A percentile compares a stretch with the other conserved stretches of the same genome.
phyloP scores from a whole-genome alignment of 108 stramenopile species.

The Skeletonema menzelii region DNA sequence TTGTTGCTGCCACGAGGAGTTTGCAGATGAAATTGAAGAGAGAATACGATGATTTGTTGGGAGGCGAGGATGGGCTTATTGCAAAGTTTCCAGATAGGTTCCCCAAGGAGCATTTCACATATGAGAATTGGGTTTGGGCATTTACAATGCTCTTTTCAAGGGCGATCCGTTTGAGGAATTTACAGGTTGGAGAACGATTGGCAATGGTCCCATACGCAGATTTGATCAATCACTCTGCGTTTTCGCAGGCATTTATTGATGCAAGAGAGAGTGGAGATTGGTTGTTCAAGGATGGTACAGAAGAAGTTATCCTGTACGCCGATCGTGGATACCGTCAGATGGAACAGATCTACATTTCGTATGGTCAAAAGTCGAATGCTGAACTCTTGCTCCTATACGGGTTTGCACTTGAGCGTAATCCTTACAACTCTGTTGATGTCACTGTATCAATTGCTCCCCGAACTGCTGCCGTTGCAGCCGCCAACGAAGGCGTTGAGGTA shows the following conservation, averaged over 20 bases:
- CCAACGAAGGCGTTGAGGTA: constrained; percentile 39
- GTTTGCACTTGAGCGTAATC: constrained; percentile 94
- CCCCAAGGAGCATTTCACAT: constrained; percentile 79
- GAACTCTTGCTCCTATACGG: constrained; percentile 94
- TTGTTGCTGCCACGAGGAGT: constrained; percentile 83
- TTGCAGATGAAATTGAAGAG: constrained; percentile 87
- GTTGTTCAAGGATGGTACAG: constrained; percentile 88
- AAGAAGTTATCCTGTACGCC: constrained; percentile 93
- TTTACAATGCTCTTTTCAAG: constrained; percentile 94
- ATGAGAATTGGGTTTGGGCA: constrained; percentile 93
- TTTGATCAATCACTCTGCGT: constrained; percentile 96
- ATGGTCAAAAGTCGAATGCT: constrained; percentile 94
- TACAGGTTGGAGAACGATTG: constrained; percentile 79
- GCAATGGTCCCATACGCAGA: constrained; percentile 96
- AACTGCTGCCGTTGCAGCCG: constrained; percentile 59
- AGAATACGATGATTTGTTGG: constrained; percentile 82
- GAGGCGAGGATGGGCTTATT: constrained; percentile 68
- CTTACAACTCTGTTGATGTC: constrained; percentile 95
- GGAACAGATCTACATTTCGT: constrained; percentile 95
- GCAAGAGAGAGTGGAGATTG: constrained; percentile 81
- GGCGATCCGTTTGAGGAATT: constrained; percentile 79
- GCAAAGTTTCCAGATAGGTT: constrained; percentile 75
- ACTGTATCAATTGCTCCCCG: constrained; percentile 84
- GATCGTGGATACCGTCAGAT: constrained; percentile 93
- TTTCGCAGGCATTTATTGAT: constrained; percentile 83